Evolutionary conservation across 23 red algal genomes (phyloP).

Genomic region (Pyropia yezoensis): DNA sequence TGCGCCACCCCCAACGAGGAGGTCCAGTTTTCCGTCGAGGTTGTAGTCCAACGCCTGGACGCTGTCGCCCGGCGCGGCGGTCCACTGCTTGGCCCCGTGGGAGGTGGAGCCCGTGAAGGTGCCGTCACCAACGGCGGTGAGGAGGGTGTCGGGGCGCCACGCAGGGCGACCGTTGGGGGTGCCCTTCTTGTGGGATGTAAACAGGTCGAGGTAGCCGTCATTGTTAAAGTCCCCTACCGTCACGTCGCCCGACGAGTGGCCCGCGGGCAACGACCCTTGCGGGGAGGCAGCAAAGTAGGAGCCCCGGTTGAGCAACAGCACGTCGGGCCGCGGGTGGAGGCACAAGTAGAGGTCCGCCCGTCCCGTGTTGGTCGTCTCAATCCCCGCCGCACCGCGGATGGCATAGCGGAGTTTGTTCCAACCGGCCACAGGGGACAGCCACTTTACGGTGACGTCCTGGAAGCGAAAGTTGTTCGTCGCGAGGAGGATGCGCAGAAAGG

Average conservation of each 20-base stretch:
- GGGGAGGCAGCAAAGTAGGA: neutral
- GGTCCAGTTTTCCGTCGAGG: constrained; percentile 25
- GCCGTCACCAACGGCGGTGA: constrained; percentile 17
- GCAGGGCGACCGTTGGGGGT: neutral
- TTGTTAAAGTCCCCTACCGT: constrained; percentile 47
- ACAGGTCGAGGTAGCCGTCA: constrained; percentile 36
- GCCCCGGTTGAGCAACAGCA: constrained; percentile 18
- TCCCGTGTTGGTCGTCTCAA: constrained; percentile 38
- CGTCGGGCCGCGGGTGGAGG: constrained; percentile 2
- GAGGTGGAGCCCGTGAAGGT: neutral
- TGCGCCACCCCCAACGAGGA: constrained; percentile 11
- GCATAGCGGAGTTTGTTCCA: neutral
- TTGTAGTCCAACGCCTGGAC: constrained; percentile 33
- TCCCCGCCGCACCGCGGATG: constrained; percentile 21
- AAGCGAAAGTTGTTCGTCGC: constrained; percentile 3
- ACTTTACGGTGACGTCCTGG: constrained; percentile 1
- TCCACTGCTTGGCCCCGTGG: neutral
- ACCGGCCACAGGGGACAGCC: too few species aligned
- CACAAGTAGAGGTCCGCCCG: constrained; percentile 38
- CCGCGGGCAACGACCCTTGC: neutral
- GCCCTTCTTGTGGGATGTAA: constrained; percentile 4
- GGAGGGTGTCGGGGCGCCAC: constrained; percentile 12
- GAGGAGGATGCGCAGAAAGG: neutral
- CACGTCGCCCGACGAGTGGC: constrained; percentile 12
- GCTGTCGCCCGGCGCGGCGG: constrained; percentile 7